Conservation (phyloP, 768 basidiomycete species). For the Boletus fagicola region DNA sequence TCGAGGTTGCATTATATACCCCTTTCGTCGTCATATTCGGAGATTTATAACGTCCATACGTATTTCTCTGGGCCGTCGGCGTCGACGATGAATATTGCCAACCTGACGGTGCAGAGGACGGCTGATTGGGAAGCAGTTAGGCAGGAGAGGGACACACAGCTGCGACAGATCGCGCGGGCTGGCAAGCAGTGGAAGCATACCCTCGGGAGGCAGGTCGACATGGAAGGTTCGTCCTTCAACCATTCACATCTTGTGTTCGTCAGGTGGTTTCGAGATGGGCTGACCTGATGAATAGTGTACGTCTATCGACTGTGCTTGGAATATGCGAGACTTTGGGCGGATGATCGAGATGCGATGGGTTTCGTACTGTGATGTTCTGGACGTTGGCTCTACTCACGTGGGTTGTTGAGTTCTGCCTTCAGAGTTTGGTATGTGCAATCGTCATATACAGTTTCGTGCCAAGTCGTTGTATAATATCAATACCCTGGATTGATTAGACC, state of each 20-base stretch:
- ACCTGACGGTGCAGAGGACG: constrained; percentile 41
- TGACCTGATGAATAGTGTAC: constrained; percentile 51
- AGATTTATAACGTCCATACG: constrained; percentile 91
- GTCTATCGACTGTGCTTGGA: constrained; percentile 86
- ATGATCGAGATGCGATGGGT: constrained; percentile 76
- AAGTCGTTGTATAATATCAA: neutral
- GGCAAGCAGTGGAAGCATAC: constrained; percentile 93
- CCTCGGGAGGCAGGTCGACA: constrained; percentile 79
- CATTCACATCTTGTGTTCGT: neutral
- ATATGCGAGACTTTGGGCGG: constrained; percentile 81
- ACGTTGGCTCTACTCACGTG: neutral
- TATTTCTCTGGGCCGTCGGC: constrained; percentile 87
- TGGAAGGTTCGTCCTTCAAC: constrained; percentile 69
- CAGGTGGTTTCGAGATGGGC: neutral
- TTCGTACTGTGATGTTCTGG: constrained; percentile 28
- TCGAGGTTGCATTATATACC: constrained; percentile 93
- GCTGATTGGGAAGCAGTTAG: constrained; percentile 33
- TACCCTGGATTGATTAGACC: neutral
- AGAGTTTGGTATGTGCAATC: neutral
- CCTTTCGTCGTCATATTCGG: constrained; percentile 77
- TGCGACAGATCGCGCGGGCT: constrained; percentile 82
- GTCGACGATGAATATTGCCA: constrained; percentile 52
- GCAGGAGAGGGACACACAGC: constrained; percentile 64
- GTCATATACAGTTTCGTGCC: neutral
- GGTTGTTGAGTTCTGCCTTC: neutral